Evolutionary conservation across 208 protist genomes (phyloP).

Genomic region (Kentomonas sorsogonicus): DNA sequence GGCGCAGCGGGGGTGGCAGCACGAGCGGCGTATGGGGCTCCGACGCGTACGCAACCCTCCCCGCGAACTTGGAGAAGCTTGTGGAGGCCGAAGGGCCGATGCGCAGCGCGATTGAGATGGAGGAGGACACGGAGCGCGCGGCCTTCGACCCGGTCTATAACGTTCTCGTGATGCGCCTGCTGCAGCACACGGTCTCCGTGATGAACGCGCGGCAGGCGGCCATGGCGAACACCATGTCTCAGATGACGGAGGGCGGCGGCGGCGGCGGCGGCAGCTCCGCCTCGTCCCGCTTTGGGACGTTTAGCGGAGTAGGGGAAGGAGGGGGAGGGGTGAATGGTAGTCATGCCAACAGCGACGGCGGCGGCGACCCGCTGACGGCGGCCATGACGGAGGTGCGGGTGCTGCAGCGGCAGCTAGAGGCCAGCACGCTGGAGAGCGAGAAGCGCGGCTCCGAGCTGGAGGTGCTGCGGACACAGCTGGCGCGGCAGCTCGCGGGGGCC

Average conservation of each 20-base stretch:
- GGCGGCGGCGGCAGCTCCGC: constrained; percentile 17
- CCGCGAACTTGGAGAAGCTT: constrained; percentile 17
- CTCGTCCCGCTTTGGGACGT: too few relatives aligned
- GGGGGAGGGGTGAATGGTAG: constrained; percentile 36
- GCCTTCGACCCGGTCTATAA: constrained; percentile 54
- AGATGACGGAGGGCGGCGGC: constrained; percentile 32
- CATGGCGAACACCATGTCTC: constrained; percentile 55
- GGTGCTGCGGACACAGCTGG: constrained; percentile 41
- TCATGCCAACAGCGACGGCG: constrained; percentile 40
- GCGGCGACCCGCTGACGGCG: constrained; percentile 32
- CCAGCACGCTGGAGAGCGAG: constrained; percentile 48
- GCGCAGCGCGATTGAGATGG: constrained; percentile 30
- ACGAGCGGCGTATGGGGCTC: too few relatives aligned
- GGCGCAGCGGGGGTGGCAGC: too few relatives aligned
- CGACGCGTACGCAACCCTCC: too few relatives aligned
- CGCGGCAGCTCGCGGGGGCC: constrained; percentile 40
- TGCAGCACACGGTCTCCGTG: constrained; percentile 48
- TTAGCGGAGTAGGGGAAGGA: constrained; percentile 22
- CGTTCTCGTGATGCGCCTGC: constrained; percentile 63
- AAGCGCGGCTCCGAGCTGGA: constrained; percentile 49
- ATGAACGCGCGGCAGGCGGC: constrained; percentile 53
- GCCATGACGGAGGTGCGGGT: constrained; percentile 37
- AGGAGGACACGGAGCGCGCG: constrained; percentile 51
- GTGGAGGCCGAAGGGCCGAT: constrained; percentile 30
- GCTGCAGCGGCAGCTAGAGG: constrained; percentile 48